Evolutionary conservation across 345 rosid genomes (phyloP).

Genomic region (Citropsis articulata): DNA sequence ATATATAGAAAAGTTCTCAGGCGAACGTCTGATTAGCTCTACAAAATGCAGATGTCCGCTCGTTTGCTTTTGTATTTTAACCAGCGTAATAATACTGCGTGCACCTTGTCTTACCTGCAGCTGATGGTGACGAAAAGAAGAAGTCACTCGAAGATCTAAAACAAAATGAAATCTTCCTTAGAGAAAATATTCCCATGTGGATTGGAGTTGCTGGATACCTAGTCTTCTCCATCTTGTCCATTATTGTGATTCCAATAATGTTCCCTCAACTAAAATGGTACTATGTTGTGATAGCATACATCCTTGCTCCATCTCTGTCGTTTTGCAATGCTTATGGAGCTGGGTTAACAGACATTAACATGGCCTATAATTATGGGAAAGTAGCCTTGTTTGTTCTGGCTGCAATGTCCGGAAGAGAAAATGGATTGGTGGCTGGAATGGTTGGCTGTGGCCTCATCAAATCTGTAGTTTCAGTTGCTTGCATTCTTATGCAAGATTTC

Average conservation of each 20-base stretch:
- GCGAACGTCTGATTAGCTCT: too few relatives aligned
- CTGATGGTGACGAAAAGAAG: conserved; percentile 24
- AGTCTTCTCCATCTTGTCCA: conserved; percentile 51
- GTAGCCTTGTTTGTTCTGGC: conserved; percentile 82
- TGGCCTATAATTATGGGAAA: conserved; percentile 97
- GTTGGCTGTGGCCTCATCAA: conserved; percentile 90
- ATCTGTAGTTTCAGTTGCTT: conserved; percentile 84
- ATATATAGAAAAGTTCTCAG: too few relatives aligned
- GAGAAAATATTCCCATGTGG: conserved; percentile 82
- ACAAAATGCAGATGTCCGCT: too few relatives aligned
- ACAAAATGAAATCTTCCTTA: conserved; percentile 61
- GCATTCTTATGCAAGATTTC: conserved; percentile 93
- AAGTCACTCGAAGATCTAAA: conserved; percentile 29
- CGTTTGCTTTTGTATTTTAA: background rate
- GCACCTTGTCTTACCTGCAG: background rate
- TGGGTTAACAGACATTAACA: conserved; percentile 92
- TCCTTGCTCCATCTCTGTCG: conserved; percentile 81
- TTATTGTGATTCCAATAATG: conserved; percentile 63
- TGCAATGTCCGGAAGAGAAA: conserved; percentile 65
- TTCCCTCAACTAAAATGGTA: conserved; percentile 97
- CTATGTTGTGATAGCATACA: conserved; percentile 65
- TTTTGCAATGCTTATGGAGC: conserved; percentile 97
- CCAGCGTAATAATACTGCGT: background rate
- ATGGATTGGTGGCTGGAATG: conserved; percentile 82
- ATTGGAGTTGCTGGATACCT: conserved; percentile 57